A percentile compares a stretch with the other conserved stretches of the same genome.
Conservation (phyloP, 1,284 basidiomycete genomes). For the Flammula alnicola region DNA sequence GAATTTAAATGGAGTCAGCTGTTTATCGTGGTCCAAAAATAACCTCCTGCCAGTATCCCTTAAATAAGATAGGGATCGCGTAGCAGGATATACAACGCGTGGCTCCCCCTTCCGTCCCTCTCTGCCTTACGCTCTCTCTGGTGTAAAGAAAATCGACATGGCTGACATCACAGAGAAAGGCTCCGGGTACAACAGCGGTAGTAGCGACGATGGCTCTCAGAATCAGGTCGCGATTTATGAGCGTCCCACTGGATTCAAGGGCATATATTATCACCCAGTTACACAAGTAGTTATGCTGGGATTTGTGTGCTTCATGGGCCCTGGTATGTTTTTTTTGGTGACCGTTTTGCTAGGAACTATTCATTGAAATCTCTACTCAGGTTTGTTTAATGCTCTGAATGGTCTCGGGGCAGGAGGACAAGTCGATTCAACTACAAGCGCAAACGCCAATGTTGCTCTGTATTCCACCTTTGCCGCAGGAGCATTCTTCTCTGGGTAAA, state of each 20-base stretch:
- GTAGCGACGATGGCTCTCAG: conserved; percentile 24
- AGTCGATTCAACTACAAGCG: conserved; percentile 59
- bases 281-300: conserved; percentile 62
- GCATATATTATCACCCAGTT: conserved; percentile 49
- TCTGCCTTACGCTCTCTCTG: not conserved
- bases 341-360: too few species aligned
- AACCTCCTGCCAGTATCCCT: not conserved
- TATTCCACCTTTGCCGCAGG: conserved; percentile 69
- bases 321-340: conserved; percentile 47
- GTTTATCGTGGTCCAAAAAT: conserved; percentile 5
- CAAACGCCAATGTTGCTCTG: conserved; percentile 69
- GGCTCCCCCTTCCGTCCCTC: not conserved
- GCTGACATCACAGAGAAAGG: conserved; percentile 18
- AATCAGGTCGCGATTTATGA: conserved; percentile 20
- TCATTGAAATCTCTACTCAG: too few species aligned
- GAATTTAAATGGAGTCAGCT: conserved; percentile 1
- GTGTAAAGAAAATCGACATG: conserved; percentile 10
- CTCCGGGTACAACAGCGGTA: conserved; percentile 21
- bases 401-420: conserved; percentile 79
- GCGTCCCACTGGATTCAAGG: conserved; percentile 28
- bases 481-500: conserved; percentile 67
- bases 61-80: conserved; percentile 4
- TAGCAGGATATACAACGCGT: not conserved
- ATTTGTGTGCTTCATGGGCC: conserved; percentile 72
- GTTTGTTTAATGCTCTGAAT: conserved; percentile 57